Base-by-base conservation (phyloP, 371 early-diverging fungal genomes). In the Syncephalastrum contaminatum region DNA sequence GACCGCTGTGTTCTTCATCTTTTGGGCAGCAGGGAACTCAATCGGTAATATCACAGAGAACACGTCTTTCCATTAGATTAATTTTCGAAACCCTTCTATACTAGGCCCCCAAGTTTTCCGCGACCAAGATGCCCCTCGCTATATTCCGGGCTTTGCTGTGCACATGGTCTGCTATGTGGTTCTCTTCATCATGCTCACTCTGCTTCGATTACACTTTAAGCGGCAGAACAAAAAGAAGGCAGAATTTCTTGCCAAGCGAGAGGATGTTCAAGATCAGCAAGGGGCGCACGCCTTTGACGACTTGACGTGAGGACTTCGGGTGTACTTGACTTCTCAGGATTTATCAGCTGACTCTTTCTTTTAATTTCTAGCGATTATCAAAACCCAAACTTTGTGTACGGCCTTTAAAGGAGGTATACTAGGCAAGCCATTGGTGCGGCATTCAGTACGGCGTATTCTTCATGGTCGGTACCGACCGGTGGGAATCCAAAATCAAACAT, bases 41-140 rank as follows among this genome's bases (percentile, higher is more conserved):
- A 64, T 64, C 19, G 65, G 64, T 64, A 55, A 52, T 46, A 30
- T 30, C 25, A 25, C 15, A 43, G 2, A 30, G 2, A 10, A 30
- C 36, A 30, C 10, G 2, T 5, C 10, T 30, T 30, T 0, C 8
- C 12, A 8, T 30, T 5, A 30, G 10, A 8, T 10, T 2, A 10
- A 2, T 30, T 30, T 30, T 30, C 36, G 5, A 6, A 30, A 8
- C 42, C 27, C 4, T 13, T 16, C 41, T 13, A 13, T 18, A 51
- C 55, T 16, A 64, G 64, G 65, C 12, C 65, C 65, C n/a, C 65
- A 64, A 30, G 57, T 64, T 5, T 64, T 64, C 58, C 65, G 54
- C 30, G 12, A 51, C 13, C 48, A 46, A 16, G 65, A 64, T 40
- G 53, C 53, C 1, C 65, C 65, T n/a, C 52, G 65, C 10, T 64